phyloP scores from a whole-genome alignment of 2,329 filamentous ascomycete species.

The Ophiocordyceps camponoti-saundersi region DNA sequence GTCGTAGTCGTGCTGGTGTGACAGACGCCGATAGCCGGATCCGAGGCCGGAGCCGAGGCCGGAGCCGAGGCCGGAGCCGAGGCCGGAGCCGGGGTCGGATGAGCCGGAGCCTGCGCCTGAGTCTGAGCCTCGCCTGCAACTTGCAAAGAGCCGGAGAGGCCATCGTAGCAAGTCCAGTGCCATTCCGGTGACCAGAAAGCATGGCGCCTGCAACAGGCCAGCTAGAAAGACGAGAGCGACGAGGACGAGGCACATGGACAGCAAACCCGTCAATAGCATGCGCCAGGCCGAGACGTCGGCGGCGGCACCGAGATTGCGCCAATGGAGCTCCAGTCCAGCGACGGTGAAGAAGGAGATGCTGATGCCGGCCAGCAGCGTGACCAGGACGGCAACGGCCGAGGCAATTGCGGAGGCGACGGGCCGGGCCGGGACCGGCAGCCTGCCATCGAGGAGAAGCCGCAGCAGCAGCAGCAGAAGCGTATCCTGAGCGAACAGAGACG shows the following conservation, averaged over 20 bases:
- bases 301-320: slow-evolving; percentile 15
- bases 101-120: too few relatives aligned
- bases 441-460: slow-evolving; percentile 10
- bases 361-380: slow-evolving; percentile 9
- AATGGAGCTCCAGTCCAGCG: slow-evolving; percentile 16
- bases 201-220: slow-evolving; percentile 11
- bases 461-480: slow-evolving; percentile 10
- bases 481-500: slow-evolving; percentile 15
- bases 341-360: slow-evolving; percentile 11
- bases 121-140: too few relatives aligned
- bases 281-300: slow-evolving; percentile 13
- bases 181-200: slow-evolving; percentile 6
- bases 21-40: slow-evolving; percentile 7
- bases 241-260: slow-evolving; percentile 9
- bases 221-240: slow-evolving; percentile 4
- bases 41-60: slow-evolving; percentile 1
- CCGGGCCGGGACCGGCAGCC: slow-evolving; percentile 3
- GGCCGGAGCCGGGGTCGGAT: slow-evolving; percentile 1
- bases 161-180: slow-evolving; percentile 11
- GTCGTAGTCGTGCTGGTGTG: slow-evolving; percentile 9
- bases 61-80: slow-evolving; percentile 1
- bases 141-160: slow-evolving; percentile 5
- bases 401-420: slow-evolving; percentile 4
- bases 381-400: slow-evolving; percentile 6
- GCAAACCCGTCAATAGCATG: slow-evolving; percentile 13